Evolutionary conservation across 257 asterid species (phyloP).

Genomic region (Nicotiana obtusifolia): DNA sequence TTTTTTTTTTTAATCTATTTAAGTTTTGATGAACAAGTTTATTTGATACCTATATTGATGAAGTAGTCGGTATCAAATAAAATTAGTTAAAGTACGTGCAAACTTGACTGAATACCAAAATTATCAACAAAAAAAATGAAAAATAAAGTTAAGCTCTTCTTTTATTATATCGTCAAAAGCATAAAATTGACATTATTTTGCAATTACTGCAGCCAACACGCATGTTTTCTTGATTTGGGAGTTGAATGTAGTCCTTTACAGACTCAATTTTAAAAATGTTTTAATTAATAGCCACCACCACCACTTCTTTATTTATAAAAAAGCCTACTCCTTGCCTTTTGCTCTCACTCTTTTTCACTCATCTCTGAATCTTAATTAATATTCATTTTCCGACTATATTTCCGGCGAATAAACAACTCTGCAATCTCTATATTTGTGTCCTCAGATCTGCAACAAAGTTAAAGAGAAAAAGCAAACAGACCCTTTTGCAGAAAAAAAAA

Average conservation of each 20-base stretch:
- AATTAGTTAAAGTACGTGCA: too few species aligned
- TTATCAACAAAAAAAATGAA: too few species aligned
- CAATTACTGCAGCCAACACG: too few species aligned
- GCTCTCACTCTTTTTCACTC: not conserved
- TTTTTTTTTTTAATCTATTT: too few species aligned
- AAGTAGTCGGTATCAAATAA: too few species aligned
- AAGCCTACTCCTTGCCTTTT: not conserved
- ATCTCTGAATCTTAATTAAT: not conserved
- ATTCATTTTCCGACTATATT: not conserved
- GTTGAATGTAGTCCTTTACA: not conserved
- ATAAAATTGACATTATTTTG: too few species aligned
- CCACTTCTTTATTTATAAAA: not conserved
- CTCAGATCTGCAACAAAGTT: conserved; percentile 5
- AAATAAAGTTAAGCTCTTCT: too few species aligned
- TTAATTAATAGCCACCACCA: not conserved
- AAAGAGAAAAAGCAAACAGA: not conserved
- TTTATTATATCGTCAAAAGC: too few species aligned
- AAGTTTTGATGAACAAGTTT: too few species aligned
- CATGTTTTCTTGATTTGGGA: not conserved
- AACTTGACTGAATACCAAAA: too few species aligned
- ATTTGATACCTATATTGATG: too few species aligned
- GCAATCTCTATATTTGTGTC: not conserved
- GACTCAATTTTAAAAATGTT: not conserved
- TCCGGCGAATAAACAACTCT: not conserved
- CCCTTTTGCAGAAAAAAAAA: not conserved